These are phyloP conservation scores for Zygnema circumcarinatum DNA, from an alignment of 139 green algal genomes.

Conservation along the genomic window DNA sequence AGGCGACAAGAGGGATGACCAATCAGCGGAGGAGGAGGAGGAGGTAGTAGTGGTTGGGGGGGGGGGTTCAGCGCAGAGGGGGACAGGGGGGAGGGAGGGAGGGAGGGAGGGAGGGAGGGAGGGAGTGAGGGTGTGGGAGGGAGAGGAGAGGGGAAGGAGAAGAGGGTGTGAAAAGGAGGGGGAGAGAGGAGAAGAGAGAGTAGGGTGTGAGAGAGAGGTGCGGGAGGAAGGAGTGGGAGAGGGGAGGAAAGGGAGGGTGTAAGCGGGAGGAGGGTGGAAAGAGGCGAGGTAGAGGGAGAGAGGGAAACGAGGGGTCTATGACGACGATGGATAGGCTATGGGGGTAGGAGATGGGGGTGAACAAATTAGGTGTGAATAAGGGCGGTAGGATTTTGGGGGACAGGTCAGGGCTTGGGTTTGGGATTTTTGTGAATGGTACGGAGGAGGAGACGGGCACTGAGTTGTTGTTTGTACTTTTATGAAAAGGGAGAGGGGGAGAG, in stretches of 20 bases:
- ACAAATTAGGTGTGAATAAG: neutral
- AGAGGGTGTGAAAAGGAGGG: neutral
- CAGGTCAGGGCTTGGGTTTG: neutral
- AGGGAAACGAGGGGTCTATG: too few relatives aligned
- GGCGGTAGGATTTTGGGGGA: neutral
- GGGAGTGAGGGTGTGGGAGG: neutral
- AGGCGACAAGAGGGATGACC: constrained; percentile 14
- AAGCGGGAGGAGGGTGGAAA: neutral
- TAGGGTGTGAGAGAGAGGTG: neutral
- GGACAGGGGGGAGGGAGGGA: neutral
- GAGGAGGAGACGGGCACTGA: too few relatives aligned
- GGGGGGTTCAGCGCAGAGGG: neutral
- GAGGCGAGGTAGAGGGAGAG: too few relatives aligned
- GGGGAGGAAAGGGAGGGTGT: constrained; percentile 2
- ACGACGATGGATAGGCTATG: neutral
- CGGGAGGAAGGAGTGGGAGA: constrained; percentile 8
- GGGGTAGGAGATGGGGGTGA: neutral
- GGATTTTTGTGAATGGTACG: neutral
- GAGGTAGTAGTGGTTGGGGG: neutral
- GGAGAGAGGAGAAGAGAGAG: too few relatives aligned
- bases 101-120: neutral
- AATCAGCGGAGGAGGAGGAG: neutral
- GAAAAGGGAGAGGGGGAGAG: too few relatives aligned
- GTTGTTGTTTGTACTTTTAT: too few relatives aligned
- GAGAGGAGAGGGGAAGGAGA: neutral